Percentiles rank a stretch among this genome's conserved stretches.
These are phyloP conservation scores for Epichloe sp. DNA, from an alignment of 2,329 filamentous ascomycete species.

Conservation along the genomic window DNA sequence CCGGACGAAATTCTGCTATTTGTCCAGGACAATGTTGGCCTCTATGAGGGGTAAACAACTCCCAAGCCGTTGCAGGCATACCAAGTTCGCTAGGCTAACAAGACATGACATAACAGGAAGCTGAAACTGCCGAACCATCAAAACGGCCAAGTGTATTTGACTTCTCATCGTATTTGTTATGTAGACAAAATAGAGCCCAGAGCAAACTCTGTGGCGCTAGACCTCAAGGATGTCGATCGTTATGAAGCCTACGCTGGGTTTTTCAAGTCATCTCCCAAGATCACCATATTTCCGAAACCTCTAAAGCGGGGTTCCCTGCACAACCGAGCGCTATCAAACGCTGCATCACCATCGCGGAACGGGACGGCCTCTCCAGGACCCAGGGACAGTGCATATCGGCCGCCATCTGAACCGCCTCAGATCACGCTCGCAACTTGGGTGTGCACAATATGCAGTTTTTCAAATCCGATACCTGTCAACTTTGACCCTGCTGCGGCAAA, in stretches of 20 bases:
- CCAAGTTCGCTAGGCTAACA: not conserved
- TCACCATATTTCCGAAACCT: slow-evolving; percentile 77
- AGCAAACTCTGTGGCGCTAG: slow-evolving; percentile 70
- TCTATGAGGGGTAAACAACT: slow-evolving; percentile 80
- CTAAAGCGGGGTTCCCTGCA: slow-evolving; percentile 50
- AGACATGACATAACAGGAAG: slow-evolving; percentile 49
- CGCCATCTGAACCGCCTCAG: slow-evolving; percentile 26
- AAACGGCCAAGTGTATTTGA: slow-evolving; percentile 91
- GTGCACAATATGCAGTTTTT: slow-evolving; percentile 90
- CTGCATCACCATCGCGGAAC: slow-evolving; percentile 33
- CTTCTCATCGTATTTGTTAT: slow-evolving; percentile 90
- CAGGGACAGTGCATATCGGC: slow-evolving; percentile 28
- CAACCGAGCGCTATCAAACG: slow-evolving; percentile 35
- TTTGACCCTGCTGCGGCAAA: slow-evolving; percentile 79
- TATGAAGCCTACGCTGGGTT: slow-evolving; percentile 90
- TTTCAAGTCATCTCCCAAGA: slow-evolving; percentile 85
- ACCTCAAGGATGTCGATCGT: slow-evolving; percentile 81
- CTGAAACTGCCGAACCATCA: slow-evolving; percentile 91
- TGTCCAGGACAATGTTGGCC: slow-evolving; percentile 91
- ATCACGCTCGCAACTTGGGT: slow-evolving; percentile 71
- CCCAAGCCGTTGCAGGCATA: not conserved
- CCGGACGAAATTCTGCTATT: slow-evolving; percentile 91
- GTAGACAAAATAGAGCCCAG: slow-evolving; percentile 80
- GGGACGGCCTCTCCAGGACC: slow-evolving; percentile 33
- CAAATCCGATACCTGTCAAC: slow-evolving; percentile 83